Evolutionary conservation across 306 rosid genomes (phyloP).

Genomic region (Vicia faba): DNA sequence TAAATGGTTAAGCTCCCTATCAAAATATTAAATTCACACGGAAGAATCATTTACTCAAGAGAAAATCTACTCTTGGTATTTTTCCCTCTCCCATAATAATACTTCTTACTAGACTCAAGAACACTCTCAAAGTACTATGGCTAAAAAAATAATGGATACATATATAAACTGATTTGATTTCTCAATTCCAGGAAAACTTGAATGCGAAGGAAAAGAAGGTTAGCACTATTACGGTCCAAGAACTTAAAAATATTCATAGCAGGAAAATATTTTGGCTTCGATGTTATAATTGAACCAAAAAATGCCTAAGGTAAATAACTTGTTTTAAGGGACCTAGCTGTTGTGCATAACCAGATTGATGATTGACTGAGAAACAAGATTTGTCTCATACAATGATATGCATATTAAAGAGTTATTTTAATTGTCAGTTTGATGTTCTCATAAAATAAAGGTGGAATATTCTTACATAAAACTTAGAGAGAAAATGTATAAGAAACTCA

Average conservation of each 20-base stretch:
- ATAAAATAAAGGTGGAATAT: slow-evolving; percentile 15
- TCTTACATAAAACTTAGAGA: neutral
- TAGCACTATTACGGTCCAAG: slow-evolving; percentile 63
- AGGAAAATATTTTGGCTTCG: slow-evolving; percentile 70
- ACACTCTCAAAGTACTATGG: no score
- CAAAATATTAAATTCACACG: no score
- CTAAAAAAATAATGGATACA: no score
- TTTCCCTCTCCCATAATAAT: no score
- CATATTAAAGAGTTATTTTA: slow-evolving; percentile 22
- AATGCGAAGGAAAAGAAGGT: no score
- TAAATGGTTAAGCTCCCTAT: no score
- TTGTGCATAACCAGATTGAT: slow-evolving; percentile 6
- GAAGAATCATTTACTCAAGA: no score
- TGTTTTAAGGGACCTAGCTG: no score
- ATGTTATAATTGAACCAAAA: slow-evolving; percentile 64
- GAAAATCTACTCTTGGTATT: no score
- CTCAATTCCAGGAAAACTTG: slow-evolving; percentile 66
- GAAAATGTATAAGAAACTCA: slow-evolving; percentile 3
- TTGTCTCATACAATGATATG: slow-evolving; percentile 7
- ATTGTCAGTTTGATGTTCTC: slow-evolving; percentile 11
- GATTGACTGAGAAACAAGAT: slow-evolving; percentile 1
- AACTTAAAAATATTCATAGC: slow-evolving; percentile 61
- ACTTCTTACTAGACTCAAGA: no score
- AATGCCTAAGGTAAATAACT: slow-evolving; percentile 20
- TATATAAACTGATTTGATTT: slow-evolving; percentile 9